These are phyloP conservation scores for Ustilago loliicola DNA, from an alignment of 1,284 basidiomycete species.

Conservation along the genomic window DNA sequence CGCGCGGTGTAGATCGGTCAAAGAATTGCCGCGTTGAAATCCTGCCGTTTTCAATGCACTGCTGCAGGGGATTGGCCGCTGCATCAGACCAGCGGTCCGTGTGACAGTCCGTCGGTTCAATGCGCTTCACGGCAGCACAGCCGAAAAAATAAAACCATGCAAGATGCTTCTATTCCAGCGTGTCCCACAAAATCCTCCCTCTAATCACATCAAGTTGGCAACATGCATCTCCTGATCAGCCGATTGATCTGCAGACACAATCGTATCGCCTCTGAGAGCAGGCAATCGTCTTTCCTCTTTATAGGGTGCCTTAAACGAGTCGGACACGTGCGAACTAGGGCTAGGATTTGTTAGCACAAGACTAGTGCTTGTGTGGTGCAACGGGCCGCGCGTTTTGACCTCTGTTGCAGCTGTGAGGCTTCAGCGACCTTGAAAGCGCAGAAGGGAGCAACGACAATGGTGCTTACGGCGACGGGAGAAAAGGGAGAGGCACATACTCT, in stretches of 20 bases:
- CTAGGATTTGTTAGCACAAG: background rate
- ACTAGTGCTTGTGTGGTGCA: background rate
- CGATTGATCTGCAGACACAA: background rate
- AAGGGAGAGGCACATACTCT: too few relatives aligned
- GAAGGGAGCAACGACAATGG: background rate
- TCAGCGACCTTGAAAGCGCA: background rate
- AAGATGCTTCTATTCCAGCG: background rate
- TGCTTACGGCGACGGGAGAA: background rate
- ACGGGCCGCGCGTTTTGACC: background rate
- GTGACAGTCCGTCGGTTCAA: conserved; percentile 3
- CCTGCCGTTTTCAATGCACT: background rate
- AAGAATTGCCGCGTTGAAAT: background rate
- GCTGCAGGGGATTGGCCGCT: background rate
- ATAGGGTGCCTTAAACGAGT: too few relatives aligned
- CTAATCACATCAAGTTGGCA: background rate
- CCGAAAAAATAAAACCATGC: background rate
- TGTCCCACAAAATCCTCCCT: background rate
- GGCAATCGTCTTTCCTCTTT: too few relatives aligned
- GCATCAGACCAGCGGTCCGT: conserved; percentile 4
- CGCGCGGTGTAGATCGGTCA: conserved; percentile 6
- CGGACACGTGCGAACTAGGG: too few relatives aligned
- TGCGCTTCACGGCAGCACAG: conserved; percentile 4
- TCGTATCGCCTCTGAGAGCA: too few relatives aligned
- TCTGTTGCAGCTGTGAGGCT: background rate
- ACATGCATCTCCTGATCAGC: conserved; percentile 5